Percentiles rank a stretch among this genome's conserved stretches.
These are phyloP conservation scores for Helotiales sp. DNA, from an alignment of 2,329 filamentous ascomycete species.

Conservation along the genomic window DNA sequence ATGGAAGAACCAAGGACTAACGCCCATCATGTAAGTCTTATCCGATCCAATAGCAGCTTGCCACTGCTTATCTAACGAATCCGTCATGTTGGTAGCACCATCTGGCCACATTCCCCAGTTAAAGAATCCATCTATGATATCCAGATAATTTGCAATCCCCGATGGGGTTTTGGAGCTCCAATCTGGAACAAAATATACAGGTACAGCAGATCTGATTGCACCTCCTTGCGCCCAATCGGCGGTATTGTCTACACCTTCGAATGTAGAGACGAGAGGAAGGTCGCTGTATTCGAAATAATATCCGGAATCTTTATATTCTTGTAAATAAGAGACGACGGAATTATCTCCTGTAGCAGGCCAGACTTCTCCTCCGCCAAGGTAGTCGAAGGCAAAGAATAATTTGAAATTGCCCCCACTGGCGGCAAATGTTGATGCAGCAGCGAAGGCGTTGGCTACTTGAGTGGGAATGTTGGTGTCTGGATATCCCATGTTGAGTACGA, in stretches of 20 bases:
- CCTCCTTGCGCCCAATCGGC: conserved; percentile 42
- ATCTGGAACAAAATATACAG: conserved; percentile 47
- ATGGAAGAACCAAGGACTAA: conserved; percentile 62
- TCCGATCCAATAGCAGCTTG: conserved; percentile 33
- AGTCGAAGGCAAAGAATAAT: conserved; percentile 37
- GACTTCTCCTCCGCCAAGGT: conserved; percentile 28
- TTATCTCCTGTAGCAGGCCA: conserved; percentile 31
- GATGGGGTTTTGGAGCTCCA: conserved; percentile 43
- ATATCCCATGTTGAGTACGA: conserved; percentile 38
- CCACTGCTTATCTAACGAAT: conserved; percentile 41
- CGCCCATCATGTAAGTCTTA: conserved; percentile 53
- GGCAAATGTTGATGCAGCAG: conserved; percentile 33
- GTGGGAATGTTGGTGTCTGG: conserved; percentile 34
- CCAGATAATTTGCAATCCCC: conserved; percentile 29
- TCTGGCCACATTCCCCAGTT: conserved; percentile 47
- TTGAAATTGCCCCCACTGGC: conserved; percentile 28
- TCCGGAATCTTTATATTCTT: conserved; percentile 33
- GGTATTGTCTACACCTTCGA: conserved; percentile 46
- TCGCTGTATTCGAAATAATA: conserved; percentile 41
- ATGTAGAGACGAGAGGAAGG: conserved; percentile 50
- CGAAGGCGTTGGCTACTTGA: conserved; percentile 38
- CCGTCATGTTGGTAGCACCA: conserved; percentile 37
- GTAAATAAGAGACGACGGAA: conserved; percentile 31
- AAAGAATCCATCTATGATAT: conserved; percentile 40
- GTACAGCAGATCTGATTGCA: conserved; percentile 39